These are phyloP conservation scores for Adansonia gregorii DNA, from an alignment of 441 rosid species.

Conservation along the genomic window DNA sequence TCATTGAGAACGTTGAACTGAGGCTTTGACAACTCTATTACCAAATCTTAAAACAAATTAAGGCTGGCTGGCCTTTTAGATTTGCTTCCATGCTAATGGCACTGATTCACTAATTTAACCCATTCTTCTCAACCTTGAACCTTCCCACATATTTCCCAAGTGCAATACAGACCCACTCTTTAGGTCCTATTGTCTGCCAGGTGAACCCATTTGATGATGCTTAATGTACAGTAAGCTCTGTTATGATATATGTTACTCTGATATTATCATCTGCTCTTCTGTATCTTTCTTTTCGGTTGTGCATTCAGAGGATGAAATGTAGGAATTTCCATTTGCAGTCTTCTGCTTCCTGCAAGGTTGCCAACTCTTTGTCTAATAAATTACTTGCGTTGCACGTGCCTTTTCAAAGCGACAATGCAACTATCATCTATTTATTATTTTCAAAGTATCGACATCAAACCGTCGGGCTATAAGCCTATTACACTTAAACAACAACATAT, in stretches of 20 bases:
- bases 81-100: background rate
- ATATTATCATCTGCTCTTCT: slow-evolving; percentile 22
- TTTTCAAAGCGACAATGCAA: slow-evolving; percentile 6
- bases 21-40: background rate
- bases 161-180: slow-evolving; percentile 17
- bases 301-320: slow-evolving; percentile 7
- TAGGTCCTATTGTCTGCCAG: slow-evolving; percentile 26
- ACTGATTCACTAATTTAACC: slow-evolving; percentile 41
- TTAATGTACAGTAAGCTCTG: slow-evolving; percentile 42
- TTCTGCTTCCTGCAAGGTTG: background rate
- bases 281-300: slow-evolving; percentile 5
- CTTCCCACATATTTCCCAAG: background rate
- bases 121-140: slow-evolving; percentile 24
- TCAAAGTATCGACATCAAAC: slow-evolving; percentile 1
- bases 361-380: background rate
- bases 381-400: background rate
- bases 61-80: background rate
- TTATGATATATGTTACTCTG: slow-evolving; percentile 19
- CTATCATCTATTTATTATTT: background rate
- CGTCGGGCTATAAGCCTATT: slow-evolving; percentile 3
- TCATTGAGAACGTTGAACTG: background rate
- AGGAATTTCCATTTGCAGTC: background rate
- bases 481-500: background rate
- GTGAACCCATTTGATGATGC: slow-evolving; percentile 34
- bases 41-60: background rate